These are phyloP conservation scores for Exserohilum rostratum DNA, from an alignment of 2,329 filamentous ascomycete genomes.

Conservation along the genomic window DNA sequence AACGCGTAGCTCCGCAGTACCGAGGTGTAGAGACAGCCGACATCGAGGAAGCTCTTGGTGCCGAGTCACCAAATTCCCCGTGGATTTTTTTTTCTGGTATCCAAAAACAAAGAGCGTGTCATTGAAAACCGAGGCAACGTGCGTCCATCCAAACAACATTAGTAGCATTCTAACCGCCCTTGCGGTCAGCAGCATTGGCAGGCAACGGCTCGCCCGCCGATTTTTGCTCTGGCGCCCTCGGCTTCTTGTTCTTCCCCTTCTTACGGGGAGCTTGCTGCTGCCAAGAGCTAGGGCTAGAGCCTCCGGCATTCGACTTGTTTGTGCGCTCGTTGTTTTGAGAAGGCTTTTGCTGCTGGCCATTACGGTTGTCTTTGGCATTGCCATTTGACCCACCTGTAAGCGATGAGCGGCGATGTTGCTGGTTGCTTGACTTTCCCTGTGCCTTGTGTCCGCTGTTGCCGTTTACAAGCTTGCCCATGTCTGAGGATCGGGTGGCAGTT, in stretches of 20 bases:
- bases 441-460: slow-evolving; percentile 36
- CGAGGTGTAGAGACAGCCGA: not conserved
- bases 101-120: slow-evolving; percentile 1
- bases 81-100: slow-evolving; percentile 1
- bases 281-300: slow-evolving; percentile 23
- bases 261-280: slow-evolving; percentile 25
- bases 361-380: slow-evolving; percentile 32
- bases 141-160: not conserved
- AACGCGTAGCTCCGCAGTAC: not conserved
- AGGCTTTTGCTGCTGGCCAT: slow-evolving; percentile 32
- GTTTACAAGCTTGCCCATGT: slow-evolving; percentile 37
- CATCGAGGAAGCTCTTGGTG: not conserved
- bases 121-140: not conserved
- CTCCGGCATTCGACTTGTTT: slow-evolving; percentile 25
- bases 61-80: too few species aligned
- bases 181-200: slow-evolving; percentile 53
- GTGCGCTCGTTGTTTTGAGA: slow-evolving; percentile 31
- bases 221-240: slow-evolving; percentile 39
- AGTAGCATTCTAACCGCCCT: slow-evolving; percentile 48
- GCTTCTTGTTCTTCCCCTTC: slow-evolving; percentile 38
- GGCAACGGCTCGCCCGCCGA: slow-evolving; percentile 51
- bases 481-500: slow-evolving; percentile 57
- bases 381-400: slow-evolving; percentile 28
- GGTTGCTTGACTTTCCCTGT: slow-evolving; percentile 36
- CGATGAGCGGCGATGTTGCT: slow-evolving; percentile 37